Conservation (phyloP, 2,329 filamentous ascomycete genomes). For the Beauveria medogensis region DNA sequence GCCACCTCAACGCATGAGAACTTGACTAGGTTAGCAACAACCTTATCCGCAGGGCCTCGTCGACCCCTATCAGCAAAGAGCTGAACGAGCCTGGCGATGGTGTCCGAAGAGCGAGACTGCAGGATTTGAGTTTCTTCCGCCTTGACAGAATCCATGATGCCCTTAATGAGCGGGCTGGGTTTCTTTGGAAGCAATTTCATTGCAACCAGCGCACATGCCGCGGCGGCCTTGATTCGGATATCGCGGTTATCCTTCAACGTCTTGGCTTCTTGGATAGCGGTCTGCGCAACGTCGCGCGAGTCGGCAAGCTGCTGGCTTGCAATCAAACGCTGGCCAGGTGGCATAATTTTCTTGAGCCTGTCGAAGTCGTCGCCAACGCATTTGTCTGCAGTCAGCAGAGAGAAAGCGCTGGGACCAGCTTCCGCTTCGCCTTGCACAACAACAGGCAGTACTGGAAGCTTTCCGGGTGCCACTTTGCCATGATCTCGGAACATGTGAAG, state of each 20-base stretch:
- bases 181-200: slow-evolving; percentile 86
- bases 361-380: slow-evolving; percentile 82
- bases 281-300: slow-evolving; percentile 60
- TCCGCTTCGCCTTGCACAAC: slow-evolving; percentile 90
- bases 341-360: slow-evolving; percentile 77
- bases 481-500: slow-evolving; percentile 88
- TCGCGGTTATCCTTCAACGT: slow-evolving; percentile 74
- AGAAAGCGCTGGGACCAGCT: slow-evolving; percentile 88
- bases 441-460: slow-evolving; percentile 74
- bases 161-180: slow-evolving; percentile 85
- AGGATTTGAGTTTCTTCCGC: slow-evolving; percentile 85
- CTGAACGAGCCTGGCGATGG: slow-evolving; percentile 78
- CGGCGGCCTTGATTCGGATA: slow-evolving; percentile 75
- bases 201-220: slow-evolving; percentile 82
- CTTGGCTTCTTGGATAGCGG: slow-evolving; percentile 73
- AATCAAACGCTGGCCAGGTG: slow-evolving; percentile 79
- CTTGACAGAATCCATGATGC: slow-evolving; percentile 97
- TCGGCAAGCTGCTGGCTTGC: slow-evolving; percentile 72
- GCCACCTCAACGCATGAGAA: slow-evolving; percentile 97
- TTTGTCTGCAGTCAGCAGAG: slow-evolving; percentile 78
- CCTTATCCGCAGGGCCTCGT: slow-evolving; percentile 83
- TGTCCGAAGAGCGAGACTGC: slow-evolving; percentile 76
- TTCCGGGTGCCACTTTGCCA: slow-evolving; percentile 67
- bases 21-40: slow-evolving; percentile 90
- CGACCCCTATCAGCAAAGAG: slow-evolving; percentile 75